phyloP scores from a whole-genome alignment of 2,329 filamentous ascomycete genomes.

The Davidsoniella neocaledoniae region DNA sequence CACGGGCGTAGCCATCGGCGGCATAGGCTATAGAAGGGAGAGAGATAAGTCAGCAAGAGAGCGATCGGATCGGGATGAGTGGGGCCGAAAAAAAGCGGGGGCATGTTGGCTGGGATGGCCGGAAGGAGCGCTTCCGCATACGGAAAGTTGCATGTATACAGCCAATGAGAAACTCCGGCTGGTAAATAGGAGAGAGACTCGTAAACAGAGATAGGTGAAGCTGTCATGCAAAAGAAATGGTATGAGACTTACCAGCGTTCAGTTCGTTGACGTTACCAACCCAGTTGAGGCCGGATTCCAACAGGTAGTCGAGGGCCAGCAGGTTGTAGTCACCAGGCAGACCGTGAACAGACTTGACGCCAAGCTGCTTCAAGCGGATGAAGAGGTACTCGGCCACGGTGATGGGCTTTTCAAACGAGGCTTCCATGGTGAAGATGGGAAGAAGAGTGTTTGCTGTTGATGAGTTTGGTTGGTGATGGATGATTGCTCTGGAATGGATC shows the following conservation, averaged over 20 bases:
- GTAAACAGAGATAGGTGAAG: background rate
- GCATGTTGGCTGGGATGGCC: background rate
- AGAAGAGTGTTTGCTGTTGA: background rate
- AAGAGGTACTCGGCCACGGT: slow-evolving; percentile 55
- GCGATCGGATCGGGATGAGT: background rate
- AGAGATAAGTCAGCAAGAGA: slow-evolving; percentile 14
- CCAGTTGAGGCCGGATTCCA: slow-evolving; percentile 42
- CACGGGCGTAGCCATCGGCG: slow-evolving; percentile 62
- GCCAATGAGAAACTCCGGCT: background rate
- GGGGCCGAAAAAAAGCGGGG: background rate
- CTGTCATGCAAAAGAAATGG: slow-evolving; percentile 4
- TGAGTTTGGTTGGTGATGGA: background rate
- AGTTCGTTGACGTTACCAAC: slow-evolving; percentile 56
- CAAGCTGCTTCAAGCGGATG: slow-evolving; percentile 43
- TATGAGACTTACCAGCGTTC: slow-evolving; percentile 42
- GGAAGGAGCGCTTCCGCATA: background rate
- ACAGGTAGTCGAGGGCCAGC: slow-evolving; percentile 48
- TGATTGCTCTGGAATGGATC: background rate
- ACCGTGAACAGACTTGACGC: slow-evolving; percentile 48
- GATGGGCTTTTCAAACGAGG: slow-evolving; percentile 28
- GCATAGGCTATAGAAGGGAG: slow-evolving; percentile 40
- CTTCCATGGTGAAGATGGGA: slow-evolving; percentile 2
- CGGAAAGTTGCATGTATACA: background rate
- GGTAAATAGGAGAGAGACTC: background rate
- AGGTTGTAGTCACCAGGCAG: slow-evolving; percentile 63